These are phyloP conservation scores for Endoconidiophora polonica DNA, from an alignment of 2,329 filamentous ascomycete genomes.

Conservation along the genomic window DNA sequence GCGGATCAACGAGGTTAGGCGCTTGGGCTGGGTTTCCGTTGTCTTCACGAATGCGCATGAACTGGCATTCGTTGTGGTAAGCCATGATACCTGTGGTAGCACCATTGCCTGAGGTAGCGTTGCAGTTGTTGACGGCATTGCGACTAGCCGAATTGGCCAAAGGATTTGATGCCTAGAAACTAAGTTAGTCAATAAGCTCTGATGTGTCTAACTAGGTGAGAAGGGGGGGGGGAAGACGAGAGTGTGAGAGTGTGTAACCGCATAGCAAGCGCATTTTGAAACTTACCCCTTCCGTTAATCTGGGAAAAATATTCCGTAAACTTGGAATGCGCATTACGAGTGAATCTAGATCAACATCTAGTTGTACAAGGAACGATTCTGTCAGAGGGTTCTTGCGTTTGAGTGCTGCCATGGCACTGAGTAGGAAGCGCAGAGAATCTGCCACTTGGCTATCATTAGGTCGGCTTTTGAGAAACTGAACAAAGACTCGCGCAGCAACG, in stretches of 20 bases:
- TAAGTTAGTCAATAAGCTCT: not conserved
- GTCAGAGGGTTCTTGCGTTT: constrained; percentile 81
- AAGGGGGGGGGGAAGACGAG: not conserved
- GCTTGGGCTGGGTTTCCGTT: constrained; percentile 24
- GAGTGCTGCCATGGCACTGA: constrained; percentile 78
- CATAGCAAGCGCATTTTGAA: not conserved
- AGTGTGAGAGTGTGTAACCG: not conserved
- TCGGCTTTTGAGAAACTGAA: constrained; percentile 90
- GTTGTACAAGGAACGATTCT: constrained; percentile 83
- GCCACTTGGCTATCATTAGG: constrained; percentile 65
- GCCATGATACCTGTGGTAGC: constrained; percentile 23
- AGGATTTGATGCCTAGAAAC: not conserved
- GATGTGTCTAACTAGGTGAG: too few species aligned
- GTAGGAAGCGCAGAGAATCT: constrained; percentile 75
- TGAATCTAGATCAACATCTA: constrained; percentile 79
- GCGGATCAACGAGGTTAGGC: constrained; percentile 24
- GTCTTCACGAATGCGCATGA: constrained; percentile 25
- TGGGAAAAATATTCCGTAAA: constrained; percentile 37
- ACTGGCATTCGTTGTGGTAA: constrained; percentile 29
- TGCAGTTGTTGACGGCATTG: not conserved
- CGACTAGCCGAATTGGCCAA: not conserved
- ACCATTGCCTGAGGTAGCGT: not conserved
- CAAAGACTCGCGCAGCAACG: constrained; percentile 85
- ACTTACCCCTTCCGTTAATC: constrained; percentile 35
- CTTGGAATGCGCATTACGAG: constrained; percentile 45